phyloP scores from a whole-genome alignment of 2,329 filamentous ascomycete genomes.

The Sporothrix inflata region DNA sequence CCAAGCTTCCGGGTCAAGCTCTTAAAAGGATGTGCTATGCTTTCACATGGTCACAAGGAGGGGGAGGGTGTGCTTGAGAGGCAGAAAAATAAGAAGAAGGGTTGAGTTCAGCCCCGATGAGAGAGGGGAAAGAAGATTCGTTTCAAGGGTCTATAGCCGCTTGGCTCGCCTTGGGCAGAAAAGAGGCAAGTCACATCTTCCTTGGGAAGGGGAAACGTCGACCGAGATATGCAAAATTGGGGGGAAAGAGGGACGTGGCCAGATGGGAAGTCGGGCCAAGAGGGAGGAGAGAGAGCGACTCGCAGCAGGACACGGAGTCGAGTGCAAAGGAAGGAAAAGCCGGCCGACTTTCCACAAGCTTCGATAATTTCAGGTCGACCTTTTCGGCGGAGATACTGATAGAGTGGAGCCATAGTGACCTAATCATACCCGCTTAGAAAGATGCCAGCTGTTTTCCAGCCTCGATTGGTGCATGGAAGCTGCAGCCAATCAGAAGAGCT shows the following conservation, averaged over 20 bases:
- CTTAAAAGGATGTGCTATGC: background rate
- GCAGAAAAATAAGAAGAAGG: background rate
- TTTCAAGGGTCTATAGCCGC: conserved; percentile 9
- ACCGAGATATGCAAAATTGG: background rate
- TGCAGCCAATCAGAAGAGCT: conserved; percentile 35
- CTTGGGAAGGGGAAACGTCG: background rate
- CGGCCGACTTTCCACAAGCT: conserved; percentile 27
- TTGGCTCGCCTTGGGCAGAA: conserved; percentile 26
- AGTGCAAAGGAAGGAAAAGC: conserved; percentile 11
- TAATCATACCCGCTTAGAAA: background rate
- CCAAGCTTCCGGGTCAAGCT: conserved; percentile 13
- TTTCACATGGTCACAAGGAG: background rate
- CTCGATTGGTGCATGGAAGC: conserved; percentile 27
- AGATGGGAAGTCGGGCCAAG: background rate
- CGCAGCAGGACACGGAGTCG: conserved; percentile 21
- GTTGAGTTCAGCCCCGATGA: background rate
- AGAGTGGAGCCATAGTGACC: background rate
- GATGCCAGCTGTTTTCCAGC: background rate
- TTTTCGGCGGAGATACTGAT: conserved; percentile 15
- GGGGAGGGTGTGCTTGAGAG: background rate
- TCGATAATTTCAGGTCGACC: conserved; percentile 26
- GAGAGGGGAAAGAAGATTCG: background rate
- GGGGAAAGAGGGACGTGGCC: conserved; percentile 8
- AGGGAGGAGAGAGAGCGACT: conserved; percentile 20
- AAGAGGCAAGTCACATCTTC: conserved; percentile 25